A percentile compares a stretch with the other conserved stretches of the same genome.
phyloP scores from a whole-genome alignment of 169 alveolate species.

The Babesia sp. region DNA sequence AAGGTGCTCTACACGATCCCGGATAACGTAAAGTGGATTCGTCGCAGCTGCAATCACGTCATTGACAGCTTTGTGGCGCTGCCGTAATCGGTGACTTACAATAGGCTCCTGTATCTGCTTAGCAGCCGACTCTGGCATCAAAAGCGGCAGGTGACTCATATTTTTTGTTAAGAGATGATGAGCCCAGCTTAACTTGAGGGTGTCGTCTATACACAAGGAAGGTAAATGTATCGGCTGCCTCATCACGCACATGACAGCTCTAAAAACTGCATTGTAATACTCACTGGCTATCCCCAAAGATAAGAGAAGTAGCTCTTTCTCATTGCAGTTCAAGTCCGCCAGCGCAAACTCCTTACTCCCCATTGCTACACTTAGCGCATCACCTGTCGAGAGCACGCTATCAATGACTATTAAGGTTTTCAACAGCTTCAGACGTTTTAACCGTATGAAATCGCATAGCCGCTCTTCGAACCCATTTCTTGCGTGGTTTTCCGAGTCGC shows the following conservation, averaged over 20 bases:
- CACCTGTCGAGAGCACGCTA: conserved; percentile 32
- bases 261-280: conserved; percentile 17
- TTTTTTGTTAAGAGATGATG: conserved; percentile 47
- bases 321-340: conserved; percentile 30
- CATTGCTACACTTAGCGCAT: conserved; percentile 1
- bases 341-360: conserved; percentile 6
- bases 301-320: conserved; percentile 44
- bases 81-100: conserved; percentile 6
- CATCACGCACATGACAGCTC: background rate
- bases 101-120: conserved; percentile 60
- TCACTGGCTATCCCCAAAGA: conserved; percentile 25
- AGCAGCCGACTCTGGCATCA: conserved; percentile 15
- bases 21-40: conserved; percentile 39
- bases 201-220: background rate
- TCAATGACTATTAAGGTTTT: conserved; percentile 39
- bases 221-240: background rate
- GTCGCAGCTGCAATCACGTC: conserved; percentile 27
- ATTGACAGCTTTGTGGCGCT: conserved; percentile 29
- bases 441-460: conserved; percentile 4
- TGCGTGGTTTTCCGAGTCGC: background rate
- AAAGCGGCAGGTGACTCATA: conserved; percentile 36
- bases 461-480: background rate
- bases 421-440: conserved; percentile 20
- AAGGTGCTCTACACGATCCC: conserved; percentile 39
- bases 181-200: conserved; percentile 30